These are phyloP conservation scores for Fusarium virguliforme DNA, from an alignment of 2,329 filamentous ascomycete species.

Conservation along the genomic window DNA sequence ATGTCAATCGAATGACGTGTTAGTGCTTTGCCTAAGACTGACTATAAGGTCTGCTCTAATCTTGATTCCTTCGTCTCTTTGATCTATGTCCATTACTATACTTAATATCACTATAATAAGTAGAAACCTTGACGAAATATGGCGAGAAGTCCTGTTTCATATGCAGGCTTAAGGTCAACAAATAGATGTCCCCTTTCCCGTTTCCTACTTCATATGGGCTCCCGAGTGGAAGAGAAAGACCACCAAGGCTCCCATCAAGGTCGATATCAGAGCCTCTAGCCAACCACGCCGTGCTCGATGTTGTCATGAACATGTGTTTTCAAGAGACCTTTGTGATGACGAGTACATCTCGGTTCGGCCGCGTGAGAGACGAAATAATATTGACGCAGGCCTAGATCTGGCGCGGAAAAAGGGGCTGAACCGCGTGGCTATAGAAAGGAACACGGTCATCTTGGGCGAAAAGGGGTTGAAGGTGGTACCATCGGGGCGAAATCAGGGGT, in stretches of 20 bases:
- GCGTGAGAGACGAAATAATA: background rate
- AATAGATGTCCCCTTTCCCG: conserved; percentile 48
- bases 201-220: conserved; percentile 46
- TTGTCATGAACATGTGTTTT: background rate
- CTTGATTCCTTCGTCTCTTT: background rate
- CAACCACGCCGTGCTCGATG: background rate
- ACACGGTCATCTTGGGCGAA: no score
- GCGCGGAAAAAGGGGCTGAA: background rate
- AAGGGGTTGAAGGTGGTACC: no score
- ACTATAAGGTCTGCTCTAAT: background rate
- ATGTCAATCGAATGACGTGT: conserved; percentile 5
- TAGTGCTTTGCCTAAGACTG: no score
- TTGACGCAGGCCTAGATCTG: no score
- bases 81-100: background rate
- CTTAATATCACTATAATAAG: conserved; percentile 20
- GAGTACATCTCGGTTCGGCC: conserved; percentile 3
- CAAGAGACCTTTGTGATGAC: background rate
- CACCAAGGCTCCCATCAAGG: conserved; percentile 6
- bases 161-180: conserved; percentile 28
- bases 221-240: conserved; percentile 24
- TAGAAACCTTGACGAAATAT: conserved; percentile 41
- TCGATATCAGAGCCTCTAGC: background rate
- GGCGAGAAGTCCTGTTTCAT: conserved; percentile 33
- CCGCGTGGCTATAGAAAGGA: background rate
- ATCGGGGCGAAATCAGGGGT: no score